These are phyloP conservation scores for Linnemannia zychae DNA, from an alignment of 192 early-diverging fungal species.

Conservation along the genomic window DNA sequence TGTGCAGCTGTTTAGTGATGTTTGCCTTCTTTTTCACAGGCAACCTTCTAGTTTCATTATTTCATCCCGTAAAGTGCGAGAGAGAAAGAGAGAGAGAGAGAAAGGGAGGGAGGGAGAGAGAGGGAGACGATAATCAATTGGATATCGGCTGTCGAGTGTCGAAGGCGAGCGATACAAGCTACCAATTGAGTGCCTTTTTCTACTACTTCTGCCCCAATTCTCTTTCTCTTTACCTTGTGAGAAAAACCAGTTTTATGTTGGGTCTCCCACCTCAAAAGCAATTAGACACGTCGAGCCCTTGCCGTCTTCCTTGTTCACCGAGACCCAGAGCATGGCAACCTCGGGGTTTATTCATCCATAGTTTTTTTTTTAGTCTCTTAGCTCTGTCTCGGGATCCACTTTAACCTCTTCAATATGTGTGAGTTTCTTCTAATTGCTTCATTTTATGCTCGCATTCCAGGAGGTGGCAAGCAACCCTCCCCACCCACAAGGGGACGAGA, in stretches of 20 bases:
- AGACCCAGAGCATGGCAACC: background rate
- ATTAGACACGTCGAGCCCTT: background rate
- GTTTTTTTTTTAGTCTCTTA: background rate
- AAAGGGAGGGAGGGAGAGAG: too few relatives aligned
- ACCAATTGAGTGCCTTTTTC: background rate
- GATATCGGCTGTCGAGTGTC: too few relatives aligned
- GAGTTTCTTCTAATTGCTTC: background rate
- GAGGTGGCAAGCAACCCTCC: background rate
- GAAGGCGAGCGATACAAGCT: background rate
- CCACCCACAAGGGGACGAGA: background rate
- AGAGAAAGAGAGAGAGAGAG: background rate
- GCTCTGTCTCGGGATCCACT: background rate
- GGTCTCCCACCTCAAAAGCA: too few relatives aligned
- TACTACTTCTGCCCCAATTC: background rate
- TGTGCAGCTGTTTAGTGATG: background rate
- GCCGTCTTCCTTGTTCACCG: background rate
- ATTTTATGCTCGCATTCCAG: background rate
- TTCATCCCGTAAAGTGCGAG: background rate
- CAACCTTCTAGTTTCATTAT: background rate
- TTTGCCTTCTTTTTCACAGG: background rate
- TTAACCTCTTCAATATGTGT: background rate
- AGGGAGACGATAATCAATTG: too few relatives aligned
- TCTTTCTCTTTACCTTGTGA: background rate
- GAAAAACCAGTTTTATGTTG: background rate
- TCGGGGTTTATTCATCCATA: background rate